These are phyloP conservation scores for Pythium brassicae DNA, from an alignment of 352 stramenopile genomes.

Conservation along the genomic window DNA sequence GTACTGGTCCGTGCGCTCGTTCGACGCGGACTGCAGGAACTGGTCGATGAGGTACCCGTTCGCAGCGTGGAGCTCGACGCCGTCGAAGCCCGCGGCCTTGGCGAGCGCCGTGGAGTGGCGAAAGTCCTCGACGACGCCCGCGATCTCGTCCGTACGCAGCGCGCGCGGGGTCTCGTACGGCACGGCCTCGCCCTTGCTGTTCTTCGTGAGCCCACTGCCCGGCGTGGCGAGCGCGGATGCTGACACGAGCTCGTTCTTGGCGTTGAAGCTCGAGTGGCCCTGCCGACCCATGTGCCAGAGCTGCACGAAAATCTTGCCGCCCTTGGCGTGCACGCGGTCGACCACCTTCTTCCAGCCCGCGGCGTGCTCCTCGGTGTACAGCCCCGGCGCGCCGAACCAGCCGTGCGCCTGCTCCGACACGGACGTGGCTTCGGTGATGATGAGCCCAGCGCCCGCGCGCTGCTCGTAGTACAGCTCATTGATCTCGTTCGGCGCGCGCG, in stretches of 20 bases:
- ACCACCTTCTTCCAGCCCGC: conserved; percentile 26
- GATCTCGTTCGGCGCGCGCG: conserved; percentile 1
- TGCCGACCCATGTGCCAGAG: conserved; percentile 62
- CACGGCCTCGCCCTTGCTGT: conserved; percentile 2
- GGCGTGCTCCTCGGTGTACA: conserved; percentile 15
- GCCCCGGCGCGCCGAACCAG: background rate
- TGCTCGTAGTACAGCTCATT: conserved; percentile 8
- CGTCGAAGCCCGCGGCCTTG: conserved; percentile 69
- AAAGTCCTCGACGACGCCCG: conserved; percentile 41
- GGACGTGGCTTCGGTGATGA: conserved; percentile 8
- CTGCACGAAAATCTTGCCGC: conserved; percentile 50
- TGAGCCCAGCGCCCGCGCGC: conserved; percentile 6
- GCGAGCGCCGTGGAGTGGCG: conserved; percentile 19
- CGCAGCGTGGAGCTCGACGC: conserved; percentile 83
- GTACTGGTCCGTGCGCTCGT: background rate
- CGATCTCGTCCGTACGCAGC: conserved; percentile 13
- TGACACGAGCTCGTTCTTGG: conserved; percentile 18
- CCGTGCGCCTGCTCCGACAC: conserved; percentile 10
- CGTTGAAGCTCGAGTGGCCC: conserved; percentile 34
- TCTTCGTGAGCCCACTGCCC: background rate
- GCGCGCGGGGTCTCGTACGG: conserved; percentile 7
- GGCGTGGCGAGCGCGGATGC: conserved; percentile 7
- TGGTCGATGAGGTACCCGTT: conserved; percentile 85
- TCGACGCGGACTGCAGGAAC: conserved; percentile 43
- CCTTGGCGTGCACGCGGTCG: conserved; percentile 51